These are phyloP conservation scores for Solanum hybrid DNA, from an alignment of 305 asterid species.

Conservation along the genomic window DNA sequence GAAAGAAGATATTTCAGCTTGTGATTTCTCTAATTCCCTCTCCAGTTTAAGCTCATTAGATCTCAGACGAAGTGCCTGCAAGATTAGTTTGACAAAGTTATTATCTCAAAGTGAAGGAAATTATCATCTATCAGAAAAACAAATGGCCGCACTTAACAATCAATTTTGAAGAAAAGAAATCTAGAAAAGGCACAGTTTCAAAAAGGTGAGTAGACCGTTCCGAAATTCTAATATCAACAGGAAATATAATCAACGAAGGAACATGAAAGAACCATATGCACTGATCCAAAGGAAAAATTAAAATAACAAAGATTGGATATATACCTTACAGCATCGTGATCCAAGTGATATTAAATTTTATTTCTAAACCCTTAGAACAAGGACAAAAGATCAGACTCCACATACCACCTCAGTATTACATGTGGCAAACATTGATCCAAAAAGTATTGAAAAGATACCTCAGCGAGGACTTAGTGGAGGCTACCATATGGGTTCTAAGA, in stretches of 20 bases:
- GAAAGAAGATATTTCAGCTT: conserved; percentile 61
- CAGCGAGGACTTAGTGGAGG: neutral
- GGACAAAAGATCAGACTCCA: neutral
- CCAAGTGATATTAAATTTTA: no score
- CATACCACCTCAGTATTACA: neutral
- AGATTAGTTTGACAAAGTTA: neutral
- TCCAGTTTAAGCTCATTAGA: conserved; percentile 91
- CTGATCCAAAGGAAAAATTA: neutral
- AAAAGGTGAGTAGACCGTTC: neutral
- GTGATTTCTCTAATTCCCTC: conserved; percentile 72
- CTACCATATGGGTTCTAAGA: neutral
- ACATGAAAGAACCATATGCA: neutral
- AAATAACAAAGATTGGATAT: neutral
- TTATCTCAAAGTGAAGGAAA: neutral
- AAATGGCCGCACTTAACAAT: neutral
- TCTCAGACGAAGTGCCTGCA: conserved; percentile 86
- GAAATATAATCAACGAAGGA: neutral
- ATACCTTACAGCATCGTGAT: no score
- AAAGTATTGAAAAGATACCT: neutral
- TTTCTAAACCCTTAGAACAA: neutral
- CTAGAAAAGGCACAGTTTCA: neutral
- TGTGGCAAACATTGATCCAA: neutral
- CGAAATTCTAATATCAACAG: neutral
- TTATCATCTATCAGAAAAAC: neutral
- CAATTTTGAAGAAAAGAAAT: neutral